Evolutionary conservation across 192 early-diverging fungal species (phyloP).

Genomic region (Entomortierella beljakovae): DNA sequence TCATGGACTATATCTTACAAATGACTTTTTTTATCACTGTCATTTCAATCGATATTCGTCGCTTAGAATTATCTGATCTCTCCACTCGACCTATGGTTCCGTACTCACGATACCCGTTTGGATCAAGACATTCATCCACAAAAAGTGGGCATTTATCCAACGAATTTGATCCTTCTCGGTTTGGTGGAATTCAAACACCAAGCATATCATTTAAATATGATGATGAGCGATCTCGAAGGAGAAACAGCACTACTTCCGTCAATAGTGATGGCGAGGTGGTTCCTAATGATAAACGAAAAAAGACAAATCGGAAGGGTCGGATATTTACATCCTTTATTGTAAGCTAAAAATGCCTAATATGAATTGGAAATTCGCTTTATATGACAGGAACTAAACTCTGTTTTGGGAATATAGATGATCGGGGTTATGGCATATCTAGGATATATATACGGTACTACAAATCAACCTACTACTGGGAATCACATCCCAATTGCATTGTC

Average conservation of each 20-base stretch:
- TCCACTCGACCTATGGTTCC: constrained; percentile 18
- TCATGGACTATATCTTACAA: constrained; percentile 84
- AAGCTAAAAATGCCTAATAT: neutral
- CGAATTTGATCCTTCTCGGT: neutral
- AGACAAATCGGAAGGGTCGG: constrained; percentile 25
- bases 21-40: constrained; percentile 84
- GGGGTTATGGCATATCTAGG: constrained; percentile 51
- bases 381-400: neutral
- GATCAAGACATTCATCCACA: constrained; percentile 13
- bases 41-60: constrained; percentile 86
- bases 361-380: neutral
- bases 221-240: constrained; percentile 6
- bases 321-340: constrained; percentile 49
- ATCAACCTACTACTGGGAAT: constrained; percentile 3
- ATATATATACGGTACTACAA: constrained; percentile 49
- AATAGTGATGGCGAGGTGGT: constrained; percentile 27
- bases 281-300: neutral
- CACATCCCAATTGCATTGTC: constrained; percentile 15
- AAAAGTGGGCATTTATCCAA: neutral
- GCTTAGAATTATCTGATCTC: constrained; percentile 64
- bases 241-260: constrained; percentile 10
- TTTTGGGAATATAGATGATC: constrained; percentile 17
- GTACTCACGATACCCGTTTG: constrained; percentile 31
- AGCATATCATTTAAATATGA: neutral
- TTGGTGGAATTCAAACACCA: neutral